These are phyloP conservation scores for Flaveria trinervia DNA, from an alignment of 129 eudicot species.

Conservation along the genomic window DNA sequence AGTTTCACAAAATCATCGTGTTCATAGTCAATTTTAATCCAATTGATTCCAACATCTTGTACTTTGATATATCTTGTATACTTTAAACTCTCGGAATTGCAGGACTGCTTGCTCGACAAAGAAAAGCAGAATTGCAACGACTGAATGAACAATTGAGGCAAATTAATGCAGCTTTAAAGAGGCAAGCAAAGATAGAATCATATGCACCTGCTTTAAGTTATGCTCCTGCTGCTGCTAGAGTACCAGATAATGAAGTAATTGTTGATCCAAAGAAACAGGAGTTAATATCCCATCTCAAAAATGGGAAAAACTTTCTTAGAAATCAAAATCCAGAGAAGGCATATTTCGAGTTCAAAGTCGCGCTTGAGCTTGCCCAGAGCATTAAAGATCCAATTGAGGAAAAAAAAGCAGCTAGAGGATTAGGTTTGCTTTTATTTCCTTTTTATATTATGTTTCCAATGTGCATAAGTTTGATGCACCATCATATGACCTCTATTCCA, in stretches of 20 bases:
- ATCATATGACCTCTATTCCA: background rate
- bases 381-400: constrained; percentile 80
- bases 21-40: too few relatives aligned
- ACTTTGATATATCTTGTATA: too few relatives aligned
- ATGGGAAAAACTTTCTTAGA: constrained; percentile 82
- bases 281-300: constrained; percentile 64
- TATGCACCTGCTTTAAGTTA: constrained; percentile 93
- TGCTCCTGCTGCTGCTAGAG: constrained; percentile 75
- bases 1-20: too few relatives aligned
- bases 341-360: constrained; percentile 67
- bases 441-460: background rate
- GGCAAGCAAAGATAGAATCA: constrained; percentile 99
- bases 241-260: constrained; percentile 73
- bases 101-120: constrained; percentile 92
- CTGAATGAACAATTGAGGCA: constrained; percentile 93
- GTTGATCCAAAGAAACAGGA: constrained; percentile 86
- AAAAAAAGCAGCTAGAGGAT: constrained; percentile 97
- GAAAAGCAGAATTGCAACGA: constrained; percentile 78
- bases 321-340: constrained; percentile 86
- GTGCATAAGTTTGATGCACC: background rate
- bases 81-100: background rate
- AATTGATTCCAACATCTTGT: too few relatives aligned
- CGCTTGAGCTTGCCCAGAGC: constrained; percentile 84
- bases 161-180: constrained; percentile 85
- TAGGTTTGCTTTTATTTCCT: constrained; percentile 48